A percentile compares a stretch with the other conserved stretches of the same genome.
phyloP scores from a whole-genome alignment of 768 basidiomycete species.

The Hericium coralloides region DNA sequence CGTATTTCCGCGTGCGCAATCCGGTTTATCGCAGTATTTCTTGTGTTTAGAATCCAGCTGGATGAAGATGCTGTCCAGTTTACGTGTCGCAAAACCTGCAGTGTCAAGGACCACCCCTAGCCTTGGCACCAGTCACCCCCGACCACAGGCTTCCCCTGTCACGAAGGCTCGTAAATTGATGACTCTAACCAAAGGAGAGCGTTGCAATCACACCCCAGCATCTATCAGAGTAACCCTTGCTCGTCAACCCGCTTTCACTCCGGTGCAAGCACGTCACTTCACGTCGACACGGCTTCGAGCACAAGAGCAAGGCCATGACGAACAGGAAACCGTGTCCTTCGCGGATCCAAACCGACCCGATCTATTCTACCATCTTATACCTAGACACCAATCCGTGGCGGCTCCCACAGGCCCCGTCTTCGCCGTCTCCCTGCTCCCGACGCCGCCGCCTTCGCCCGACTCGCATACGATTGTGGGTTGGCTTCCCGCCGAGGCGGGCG shows the following conservation, averaged over 20 bases:
- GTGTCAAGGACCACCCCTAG: too few species aligned
- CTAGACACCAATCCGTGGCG: slow-evolving; percentile 4
- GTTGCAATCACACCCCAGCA: background rate
- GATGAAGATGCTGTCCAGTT: too few species aligned
- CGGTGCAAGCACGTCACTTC: background rate
- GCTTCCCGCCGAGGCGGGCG: slow-evolving; percentile 13
- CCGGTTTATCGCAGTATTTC: background rate
- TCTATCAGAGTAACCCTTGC: background rate
- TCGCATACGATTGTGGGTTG: slow-evolving; percentile 12
- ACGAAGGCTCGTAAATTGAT: background rate
- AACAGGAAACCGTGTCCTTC: slow-evolving; percentile 5
- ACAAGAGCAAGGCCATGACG: too few species aligned
- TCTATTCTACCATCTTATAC: slow-evolving; percentile 13
- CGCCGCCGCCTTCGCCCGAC: slow-evolving; percentile 6
- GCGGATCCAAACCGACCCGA: slow-evolving; percentile 9
- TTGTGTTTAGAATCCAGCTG: background rate
- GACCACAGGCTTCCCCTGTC: background rate
- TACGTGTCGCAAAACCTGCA: too few species aligned
- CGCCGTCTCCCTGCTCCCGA: slow-evolving; percentile 9
- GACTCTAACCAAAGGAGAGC: background rate
- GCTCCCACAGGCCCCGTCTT: slow-evolving; percentile 6
- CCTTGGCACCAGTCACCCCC: too few species aligned
- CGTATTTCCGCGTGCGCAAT: background rate
- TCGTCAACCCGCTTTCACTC: background rate
- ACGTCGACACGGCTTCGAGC: background rate